phyloP scores from a whole-genome alignment of 2,329 filamentous ascomycete genomes.

The Purpureocillium takamizusanense region DNA sequence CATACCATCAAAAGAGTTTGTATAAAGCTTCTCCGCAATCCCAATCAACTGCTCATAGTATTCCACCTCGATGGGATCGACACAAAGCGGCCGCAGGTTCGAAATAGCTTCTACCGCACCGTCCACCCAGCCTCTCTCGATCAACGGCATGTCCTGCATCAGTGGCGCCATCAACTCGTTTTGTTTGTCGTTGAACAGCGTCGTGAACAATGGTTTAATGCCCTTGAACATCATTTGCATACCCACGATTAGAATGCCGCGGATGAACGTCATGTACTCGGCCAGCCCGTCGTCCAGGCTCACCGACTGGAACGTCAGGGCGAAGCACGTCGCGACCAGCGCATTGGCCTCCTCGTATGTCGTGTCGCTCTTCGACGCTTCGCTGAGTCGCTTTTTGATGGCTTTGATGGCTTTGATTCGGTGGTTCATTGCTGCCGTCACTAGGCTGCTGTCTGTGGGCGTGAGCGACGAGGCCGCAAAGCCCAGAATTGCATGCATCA shows the following conservation, averaged over 20 bases:
- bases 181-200: slow-evolving; percentile 32
- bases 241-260: slow-evolving; percentile 45
- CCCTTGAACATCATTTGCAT: slow-evolving; percentile 43
- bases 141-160: slow-evolving; percentile 35
- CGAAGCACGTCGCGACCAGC: slow-evolving; percentile 49
- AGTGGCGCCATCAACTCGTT: slow-evolving; percentile 31
- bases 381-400: slow-evolving; percentile 45
- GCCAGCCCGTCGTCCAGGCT: slow-evolving; percentile 47
- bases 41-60: slow-evolving; percentile 36
- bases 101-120: slow-evolving; percentile 34
- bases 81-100: slow-evolving; percentile 33
- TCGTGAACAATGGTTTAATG: slow-evolving; percentile 40
- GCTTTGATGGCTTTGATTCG: slow-evolving; percentile 56
- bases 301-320: slow-evolving; percentile 50
- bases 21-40: slow-evolving; percentile 41
- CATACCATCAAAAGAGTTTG: slow-evolving; percentile 44
- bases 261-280: slow-evolving; percentile 53
- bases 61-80: slow-evolving; percentile 30
- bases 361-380: slow-evolving; percentile 28
- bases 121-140: slow-evolving; percentile 35
- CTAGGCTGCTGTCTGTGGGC: slow-evolving; percentile 38
- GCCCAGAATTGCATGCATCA: slow-evolving; percentile 64
- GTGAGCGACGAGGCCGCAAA: slow-evolving; percentile 57
- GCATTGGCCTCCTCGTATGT: slow-evolving; percentile 48
- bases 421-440: slow-evolving; percentile 51